These are phyloP conservation scores for Trichophyton simii DNA, from an alignment of 2,329 filamentous ascomycete species.

Conservation along the genomic window DNA sequence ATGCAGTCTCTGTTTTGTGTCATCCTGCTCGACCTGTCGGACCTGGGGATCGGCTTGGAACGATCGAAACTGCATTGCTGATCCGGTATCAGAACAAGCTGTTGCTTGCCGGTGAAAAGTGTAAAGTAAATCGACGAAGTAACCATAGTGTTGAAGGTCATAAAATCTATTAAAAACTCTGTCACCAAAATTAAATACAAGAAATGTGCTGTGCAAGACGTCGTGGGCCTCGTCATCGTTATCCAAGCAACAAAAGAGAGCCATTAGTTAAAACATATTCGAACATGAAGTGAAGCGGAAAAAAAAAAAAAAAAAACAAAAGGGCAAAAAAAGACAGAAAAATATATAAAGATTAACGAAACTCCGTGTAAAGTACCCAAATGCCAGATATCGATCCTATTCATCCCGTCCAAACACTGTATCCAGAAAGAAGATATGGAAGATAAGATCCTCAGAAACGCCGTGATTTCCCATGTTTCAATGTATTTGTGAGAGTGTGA, in stretches of 20 bases:
- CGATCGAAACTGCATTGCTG: not conserved
- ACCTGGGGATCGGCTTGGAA: not conserved
- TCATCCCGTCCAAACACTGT: not conserved
- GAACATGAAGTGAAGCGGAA: not conserved
- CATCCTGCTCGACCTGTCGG: not conserved
- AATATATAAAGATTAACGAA: not conserved
- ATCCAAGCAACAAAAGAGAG: conserved; percentile 4
- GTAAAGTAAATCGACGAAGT: not conserved
- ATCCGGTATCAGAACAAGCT: not conserved
- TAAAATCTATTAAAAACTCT: conserved; percentile 5
- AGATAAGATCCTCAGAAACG: not conserved
- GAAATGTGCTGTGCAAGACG: not conserved
- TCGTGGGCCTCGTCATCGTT: conserved; percentile 1
- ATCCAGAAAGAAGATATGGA: not conserved
- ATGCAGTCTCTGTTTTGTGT: not conserved
- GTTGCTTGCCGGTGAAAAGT: not conserved
- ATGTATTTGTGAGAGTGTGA: not conserved
- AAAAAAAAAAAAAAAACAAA: conserved; percentile 1
- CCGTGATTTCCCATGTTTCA: not conserved
- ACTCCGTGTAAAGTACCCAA: not conserved
- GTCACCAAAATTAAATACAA: conserved; percentile 5
- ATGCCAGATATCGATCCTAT: not conserved
- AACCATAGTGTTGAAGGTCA: not conserved
- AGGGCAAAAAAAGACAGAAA: not conserved
- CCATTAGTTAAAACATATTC: not conserved